A percentile compares a stretch with the other conserved stretches of the same genome.
phyloP scores from a whole-genome alignment of 2,329 filamentous ascomycete genomes.

The Talaromyces sp. region DNA sequence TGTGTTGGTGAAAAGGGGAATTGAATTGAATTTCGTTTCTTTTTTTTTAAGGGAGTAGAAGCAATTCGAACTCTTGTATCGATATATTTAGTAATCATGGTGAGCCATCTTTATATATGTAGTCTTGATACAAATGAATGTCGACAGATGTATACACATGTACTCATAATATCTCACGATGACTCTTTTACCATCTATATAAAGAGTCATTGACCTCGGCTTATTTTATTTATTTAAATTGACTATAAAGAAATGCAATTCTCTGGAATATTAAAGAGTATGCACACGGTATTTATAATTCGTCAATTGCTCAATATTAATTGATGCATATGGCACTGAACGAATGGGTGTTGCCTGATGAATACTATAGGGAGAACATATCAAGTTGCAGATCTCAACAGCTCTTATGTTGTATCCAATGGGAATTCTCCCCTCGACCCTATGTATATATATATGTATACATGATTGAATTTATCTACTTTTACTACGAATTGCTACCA shows the following conservation, averaged over 20 bases:
- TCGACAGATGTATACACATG: not conserved
- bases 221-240: too few species aligned
- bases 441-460: too few species aligned
- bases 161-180: not conserved
- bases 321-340: not conserved
- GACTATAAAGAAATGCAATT: not conserved
- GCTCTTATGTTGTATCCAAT: not conserved
- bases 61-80: not conserved
- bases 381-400: not conserved
- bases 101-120: not conserved
- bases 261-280: not conserved
- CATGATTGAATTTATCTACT: not conserved
- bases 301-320: not conserved
- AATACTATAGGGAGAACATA: not conserved
- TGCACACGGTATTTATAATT: not conserved
- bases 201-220: not conserved
- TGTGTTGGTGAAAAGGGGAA: too few species aligned
- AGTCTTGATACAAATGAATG: not conserved
- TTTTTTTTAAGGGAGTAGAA: too few species aligned
- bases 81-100: not conserved
- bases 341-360: too few species aligned
- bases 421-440: not conserved
- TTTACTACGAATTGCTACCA: not conserved
- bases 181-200: not conserved
- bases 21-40: too few species aligned